Evolutionary conservation across 129 eudicot genomes (phyloP), one percentile per base, ranked within the genome.

Genomic region (Calendula officinalis): DNA sequence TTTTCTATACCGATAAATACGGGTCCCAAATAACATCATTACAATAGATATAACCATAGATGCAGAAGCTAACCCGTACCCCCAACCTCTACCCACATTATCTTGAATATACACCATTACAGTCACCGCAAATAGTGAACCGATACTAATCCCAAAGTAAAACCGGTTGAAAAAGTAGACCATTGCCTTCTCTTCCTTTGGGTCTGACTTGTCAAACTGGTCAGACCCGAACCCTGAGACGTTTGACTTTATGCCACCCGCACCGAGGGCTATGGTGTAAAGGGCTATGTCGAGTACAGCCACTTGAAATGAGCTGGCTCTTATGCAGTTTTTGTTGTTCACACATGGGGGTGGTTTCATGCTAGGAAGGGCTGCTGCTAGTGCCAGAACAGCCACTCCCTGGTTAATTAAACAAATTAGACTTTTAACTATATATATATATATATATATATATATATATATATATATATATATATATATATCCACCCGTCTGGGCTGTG

Each of bases 211-310:
- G 69, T 90, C 97, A 38, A 90, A 90, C 56, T 90, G 97, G 69
- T 90, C 97, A 0, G 97, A 81, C 14, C 97, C 97, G 37, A 90
- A 90, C 9, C 97, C 97, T 1, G 97, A 90, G 43, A 90, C 95
- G 33, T 86, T 90, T 35, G 97, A 84, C 62, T 90, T 90, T 68
- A 90, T 86, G 11, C 97, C 97, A 1, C 97, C 95, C 27, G 80
- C 97, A 11, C 97, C 97, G 0, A 90, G 55, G 40, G 97, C 91
- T 6, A 84, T 77, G 41, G 89, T 90, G 84, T 81, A 86, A 53
- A 90, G 97, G 22, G 97, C 89, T n/a, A 59, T 40, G 70, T 83
- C 81, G 67, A 90, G 91, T 55, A 90, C 8, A 0, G 75, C 83
- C 22, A 84, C 79, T 67, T 90, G 97, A 15, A 49, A 39, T 13